Percentiles rank a stretch among this genome's conserved stretches.
phyloP scores from a whole-genome alignment of 345 rosid species.

The Eucalyptus leucophloia region DNA sequence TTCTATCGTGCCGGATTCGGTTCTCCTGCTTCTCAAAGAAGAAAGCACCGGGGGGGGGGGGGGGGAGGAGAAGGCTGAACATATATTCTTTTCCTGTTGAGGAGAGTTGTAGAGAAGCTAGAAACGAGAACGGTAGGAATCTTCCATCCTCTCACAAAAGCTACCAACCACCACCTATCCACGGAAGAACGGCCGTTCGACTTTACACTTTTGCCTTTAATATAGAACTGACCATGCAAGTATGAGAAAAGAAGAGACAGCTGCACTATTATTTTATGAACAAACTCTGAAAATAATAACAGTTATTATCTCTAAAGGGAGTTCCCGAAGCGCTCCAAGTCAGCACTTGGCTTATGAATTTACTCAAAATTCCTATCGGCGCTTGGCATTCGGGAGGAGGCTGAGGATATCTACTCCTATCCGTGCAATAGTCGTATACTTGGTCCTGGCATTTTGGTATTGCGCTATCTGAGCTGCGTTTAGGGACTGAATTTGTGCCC shows the following conservation, averaged over 20 bases:
- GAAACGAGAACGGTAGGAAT: too few relatives aligned
- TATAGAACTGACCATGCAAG: not conserved
- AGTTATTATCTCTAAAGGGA: not conserved
- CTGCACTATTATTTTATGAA: not conserved
- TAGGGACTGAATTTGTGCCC: not conserved
- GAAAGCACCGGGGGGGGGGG: too few relatives aligned
- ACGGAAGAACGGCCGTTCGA: too few relatives aligned
- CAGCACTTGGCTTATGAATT: not conserved
- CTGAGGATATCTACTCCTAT: not conserved
- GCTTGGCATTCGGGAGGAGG: not conserved
- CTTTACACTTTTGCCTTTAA: too few relatives aligned
- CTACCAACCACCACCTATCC: too few relatives aligned
- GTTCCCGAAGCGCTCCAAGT: not conserved
- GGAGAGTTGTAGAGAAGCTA: too few relatives aligned
- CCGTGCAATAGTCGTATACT: constrained; percentile 15
- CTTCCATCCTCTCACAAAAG: not conserved
- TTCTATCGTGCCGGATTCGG: too few relatives aligned
- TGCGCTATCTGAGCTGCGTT: not conserved
- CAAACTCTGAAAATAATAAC: not conserved
- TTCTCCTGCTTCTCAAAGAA: too few relatives aligned
- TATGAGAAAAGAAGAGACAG: not conserved
- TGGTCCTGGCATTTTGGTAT: constrained; percentile 4
- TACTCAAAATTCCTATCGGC: not conserved
- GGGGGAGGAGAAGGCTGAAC: too few relatives aligned
- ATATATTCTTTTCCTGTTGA: too few relatives aligned